Evolutionary conservation across 139 green algal genomes (phyloP), one percentile per base, ranked within the genome.

Genomic region (Choricystis sp.): DNA sequence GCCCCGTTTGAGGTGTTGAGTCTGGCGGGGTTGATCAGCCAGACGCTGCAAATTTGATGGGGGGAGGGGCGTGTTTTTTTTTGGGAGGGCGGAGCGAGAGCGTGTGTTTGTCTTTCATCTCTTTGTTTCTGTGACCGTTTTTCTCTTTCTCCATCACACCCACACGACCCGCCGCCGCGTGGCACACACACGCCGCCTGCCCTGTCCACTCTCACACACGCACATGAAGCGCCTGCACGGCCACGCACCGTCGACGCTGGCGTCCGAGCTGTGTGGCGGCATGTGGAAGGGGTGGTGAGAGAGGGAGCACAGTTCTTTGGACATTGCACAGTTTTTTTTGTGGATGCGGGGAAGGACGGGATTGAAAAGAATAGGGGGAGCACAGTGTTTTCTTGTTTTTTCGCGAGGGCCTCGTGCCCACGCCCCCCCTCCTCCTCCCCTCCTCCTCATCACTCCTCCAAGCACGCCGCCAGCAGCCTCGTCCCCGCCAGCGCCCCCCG

Each of bases 1-100:
- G 64, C 73, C 19, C 92, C 92, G 0, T 98, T 98, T 63, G 82
- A 95, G 72, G 76, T 98, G 23, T 78, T 98, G 22, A 86, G 77
- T 0, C 76, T 98, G 24, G 88, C 92, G 22, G 76, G 68, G 23
- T 77, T 83, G 29, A 98, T 98, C 52, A 84, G 86, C 24, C 80
- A 78, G 0, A 88, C 92, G 20, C 83, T 98, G 49, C 85, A 95
- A 61, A 94, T 96, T 55, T 98, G 57, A 68, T 3, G 30, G 4
- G 31, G 57, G 31, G 14, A 19, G 60, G 26, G 23, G n/a, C 20
- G 26, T 19, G 58, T 63, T 31, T 30, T 16, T 24, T 31, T 23
- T 63, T 63, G 19, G 31, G 19, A 63, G 52, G 23, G 23, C 23
- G 23, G 52, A 58, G 23, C 23, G 23, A 23, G 52, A n/a, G 23